Percentiles rank a stretch among this genome's conserved stretches.
These are phyloP conservation scores for Luffa aegyptiaca DNA, from an alignment of 306 rosid species.

Conservation along the genomic window DNA sequence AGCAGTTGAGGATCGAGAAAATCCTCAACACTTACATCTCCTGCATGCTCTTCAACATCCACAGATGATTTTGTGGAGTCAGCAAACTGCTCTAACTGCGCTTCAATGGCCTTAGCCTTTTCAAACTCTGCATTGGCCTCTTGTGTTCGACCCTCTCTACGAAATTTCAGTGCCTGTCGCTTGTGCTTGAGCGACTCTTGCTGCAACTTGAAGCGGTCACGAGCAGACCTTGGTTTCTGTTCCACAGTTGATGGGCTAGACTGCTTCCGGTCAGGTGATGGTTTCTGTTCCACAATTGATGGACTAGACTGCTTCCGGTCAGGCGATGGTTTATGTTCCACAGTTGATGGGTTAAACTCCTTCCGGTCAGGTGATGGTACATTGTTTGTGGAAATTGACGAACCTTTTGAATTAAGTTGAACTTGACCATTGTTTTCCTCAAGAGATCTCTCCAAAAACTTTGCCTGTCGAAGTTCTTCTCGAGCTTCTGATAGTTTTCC, in stretches of 20 bases:
- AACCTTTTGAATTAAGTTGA: slow-evolving; percentile 21
- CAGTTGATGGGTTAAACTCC: slow-evolving; percentile 24
- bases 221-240: slow-evolving; percentile 53
- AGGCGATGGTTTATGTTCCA: slow-evolving; percentile 17
- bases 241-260: slow-evolving; percentile 18
- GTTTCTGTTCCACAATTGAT: slow-evolving; percentile 10
- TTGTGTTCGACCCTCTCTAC: slow-evolving; percentile 69
- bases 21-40: slow-evolving; percentile 62
- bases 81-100: slow-evolving; percentile 60
- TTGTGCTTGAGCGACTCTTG: slow-evolving; percentile 89
- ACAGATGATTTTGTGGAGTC: slow-evolving; percentile 23
- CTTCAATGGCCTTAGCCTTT: slow-evolving; percentile 80
- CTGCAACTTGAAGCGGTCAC: slow-evolving; percentile 95
- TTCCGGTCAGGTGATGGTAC: slow-evolving; percentile 26
- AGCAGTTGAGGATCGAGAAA: slow-evolving; percentile 98
- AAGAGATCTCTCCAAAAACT: slow-evolving; percentile 62
- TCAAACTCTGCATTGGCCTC: slow-evolving; percentile 87
- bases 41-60: slow-evolving; percentile 23
- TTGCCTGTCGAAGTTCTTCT: slow-evolving; percentile 75
- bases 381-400: slow-evolving; percentile 13
- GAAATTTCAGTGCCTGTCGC: slow-evolving; percentile 77
- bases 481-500: slow-evolving; percentile 82
- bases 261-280: slow-evolving; percentile 30
- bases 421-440: slow-evolving; percentile 36
- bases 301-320: slow-evolving; percentile 32